Evolutionary conservation across 2,329 filamentous ascomycete genomes (phyloP).

Genomic region (Trichophaea hybrida): DNA sequence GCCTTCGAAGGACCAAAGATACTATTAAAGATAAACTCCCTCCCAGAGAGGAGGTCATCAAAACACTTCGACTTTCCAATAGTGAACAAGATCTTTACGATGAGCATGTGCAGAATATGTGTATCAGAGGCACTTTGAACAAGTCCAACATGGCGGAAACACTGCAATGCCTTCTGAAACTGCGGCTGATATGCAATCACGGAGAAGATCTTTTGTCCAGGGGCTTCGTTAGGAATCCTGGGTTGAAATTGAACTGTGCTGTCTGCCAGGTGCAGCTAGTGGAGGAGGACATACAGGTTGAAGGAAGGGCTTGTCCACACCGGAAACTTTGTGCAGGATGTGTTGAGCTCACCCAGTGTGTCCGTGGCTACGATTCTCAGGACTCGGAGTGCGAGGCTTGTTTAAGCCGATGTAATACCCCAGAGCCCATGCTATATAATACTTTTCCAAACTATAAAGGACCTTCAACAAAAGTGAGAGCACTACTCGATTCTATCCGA

Average conservation of each 20-base stretch:
- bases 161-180: background rate
- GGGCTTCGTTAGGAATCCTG: background rate
- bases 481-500: slow-evolving; percentile 7
- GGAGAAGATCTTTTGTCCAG: background rate
- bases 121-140: too few relatives aligned
- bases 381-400: background rate
- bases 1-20: slow-evolving; percentile 14
- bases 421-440: background rate
- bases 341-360: background rate
- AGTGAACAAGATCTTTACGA: too few relatives aligned
- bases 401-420: background rate
- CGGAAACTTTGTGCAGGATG: background rate
- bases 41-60: too few relatives aligned
- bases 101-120: too few relatives aligned
- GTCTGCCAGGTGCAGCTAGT: background rate
- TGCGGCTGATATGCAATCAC: background rate
- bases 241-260: background rate
- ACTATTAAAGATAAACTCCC: background rate
- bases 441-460: background rate
- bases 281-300: background rate
- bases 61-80: too few relatives aligned
- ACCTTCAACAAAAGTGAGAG: slow-evolving; percentile 11
- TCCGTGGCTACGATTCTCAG: background rate
- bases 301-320: background rate
- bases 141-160: background rate